Evolutionary conservation across 108 stramenopile species (phyloP).

Genomic region (Parietichytrium sp.): DNA sequence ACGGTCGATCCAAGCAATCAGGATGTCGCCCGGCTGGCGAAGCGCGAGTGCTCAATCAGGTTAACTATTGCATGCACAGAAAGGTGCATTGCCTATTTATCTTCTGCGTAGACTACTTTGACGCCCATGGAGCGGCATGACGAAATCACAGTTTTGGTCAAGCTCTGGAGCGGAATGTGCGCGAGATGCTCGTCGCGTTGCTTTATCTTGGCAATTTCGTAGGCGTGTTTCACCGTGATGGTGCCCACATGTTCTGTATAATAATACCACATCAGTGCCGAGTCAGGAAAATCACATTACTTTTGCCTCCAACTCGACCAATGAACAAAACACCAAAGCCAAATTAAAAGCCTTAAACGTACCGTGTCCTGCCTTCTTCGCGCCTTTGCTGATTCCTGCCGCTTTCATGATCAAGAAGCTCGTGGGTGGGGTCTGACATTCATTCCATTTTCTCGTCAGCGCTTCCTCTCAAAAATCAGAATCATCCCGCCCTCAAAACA

Average conservation of each 20-base stretch:
- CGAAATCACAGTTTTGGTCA: slow-evolving; percentile 77
- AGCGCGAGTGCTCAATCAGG: too few species aligned
- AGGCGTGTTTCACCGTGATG: slow-evolving; percentile 80
- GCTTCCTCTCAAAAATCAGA: not conserved
- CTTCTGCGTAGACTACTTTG: slow-evolving; percentile 53
- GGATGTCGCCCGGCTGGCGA: too few species aligned
- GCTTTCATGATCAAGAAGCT: slow-evolving; percentile 73
- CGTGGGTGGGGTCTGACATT: slow-evolving; percentile 76
- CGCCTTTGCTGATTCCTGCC: slow-evolving; percentile 70
- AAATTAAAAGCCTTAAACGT: too few species aligned
- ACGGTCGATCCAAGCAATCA: too few species aligned
- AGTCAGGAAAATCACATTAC: not conserved
- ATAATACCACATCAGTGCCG: too few species aligned
- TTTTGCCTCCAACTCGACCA: not conserved
- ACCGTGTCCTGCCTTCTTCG: not conserved
- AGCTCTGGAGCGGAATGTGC: slow-evolving; percentile 74
- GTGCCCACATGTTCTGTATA: slow-evolving; percentile 65
- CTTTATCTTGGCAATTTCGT: slow-evolving; percentile 87
- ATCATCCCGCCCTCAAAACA: too few species aligned
- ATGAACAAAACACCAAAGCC: not conserved
- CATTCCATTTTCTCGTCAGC: not conserved
- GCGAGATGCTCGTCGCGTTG: slow-evolving; percentile 75
- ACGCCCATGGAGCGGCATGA: slow-evolving; percentile 77
- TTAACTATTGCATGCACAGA: too few species aligned
- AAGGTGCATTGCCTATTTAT: too few species aligned